Conservation (phyloP, 805 yeast species). For the Kregervanrija fluxuum region DNA sequence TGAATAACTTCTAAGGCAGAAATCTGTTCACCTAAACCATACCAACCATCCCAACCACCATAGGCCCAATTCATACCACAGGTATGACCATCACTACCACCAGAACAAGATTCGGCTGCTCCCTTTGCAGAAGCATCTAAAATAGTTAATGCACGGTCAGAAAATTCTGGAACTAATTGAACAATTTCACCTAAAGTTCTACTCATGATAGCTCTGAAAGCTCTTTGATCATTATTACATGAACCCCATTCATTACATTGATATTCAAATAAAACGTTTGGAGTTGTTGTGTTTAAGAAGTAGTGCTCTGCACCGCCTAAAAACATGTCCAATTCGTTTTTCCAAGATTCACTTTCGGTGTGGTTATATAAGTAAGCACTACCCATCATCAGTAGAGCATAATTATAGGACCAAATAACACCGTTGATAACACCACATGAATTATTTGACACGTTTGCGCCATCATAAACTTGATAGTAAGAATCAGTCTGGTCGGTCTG, state of each 20-base stretch:
- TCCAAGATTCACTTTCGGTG: constrained; percentile 43
- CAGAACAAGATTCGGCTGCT: constrained; percentile 67
- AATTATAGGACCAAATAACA: constrained; percentile 61
- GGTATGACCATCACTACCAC: constrained; percentile 68
- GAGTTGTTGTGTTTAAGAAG: constrained; percentile 18
- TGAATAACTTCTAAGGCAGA: constrained; percentile 60
- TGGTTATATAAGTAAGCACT: constrained; percentile 58
- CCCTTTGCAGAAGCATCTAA: constrained; percentile 44
- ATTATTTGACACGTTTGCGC: constrained; percentile 49
- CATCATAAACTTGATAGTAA: constrained; percentile 54
- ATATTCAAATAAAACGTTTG: constrained; percentile 46
- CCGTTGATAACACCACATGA: constrained; percentile 37
- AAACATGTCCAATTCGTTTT: constrained; percentile 30
- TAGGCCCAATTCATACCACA: constrained; percentile 66
- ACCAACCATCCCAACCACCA: constrained; percentile 54
- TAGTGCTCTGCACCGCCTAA: constrained; percentile 36
- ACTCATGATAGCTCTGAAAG: constrained; percentile 45
- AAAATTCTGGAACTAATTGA: constrained; percentile 42
- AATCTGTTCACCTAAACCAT: constrained; percentile 78
- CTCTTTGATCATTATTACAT: constrained; percentile 70
- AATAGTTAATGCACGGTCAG: constrained; percentile 29
- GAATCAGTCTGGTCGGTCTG: constrained; percentile 25
- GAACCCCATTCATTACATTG: constrained; percentile 43
- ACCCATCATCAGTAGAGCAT: constrained; percentile 63
- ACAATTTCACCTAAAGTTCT: constrained; percentile 10